Conservation (phyloP, 2,329 filamentous ascomycete species). For the Calonectria hongkongensis region DNA sequence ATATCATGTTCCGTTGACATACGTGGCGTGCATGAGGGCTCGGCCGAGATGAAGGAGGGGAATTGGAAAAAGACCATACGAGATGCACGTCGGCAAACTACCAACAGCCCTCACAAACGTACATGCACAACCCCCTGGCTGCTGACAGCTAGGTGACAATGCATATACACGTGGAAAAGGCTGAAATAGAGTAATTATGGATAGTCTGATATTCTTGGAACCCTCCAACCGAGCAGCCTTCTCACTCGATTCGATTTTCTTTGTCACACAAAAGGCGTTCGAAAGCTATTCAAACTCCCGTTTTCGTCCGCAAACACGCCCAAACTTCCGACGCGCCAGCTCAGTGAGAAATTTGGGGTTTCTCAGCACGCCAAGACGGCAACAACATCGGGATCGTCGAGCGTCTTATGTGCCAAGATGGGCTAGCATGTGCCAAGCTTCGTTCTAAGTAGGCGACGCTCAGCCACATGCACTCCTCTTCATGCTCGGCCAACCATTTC, state of each 20-base stretch:
- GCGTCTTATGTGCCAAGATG: slow-evolving; percentile 18
- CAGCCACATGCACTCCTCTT: slow-evolving; percentile 27
- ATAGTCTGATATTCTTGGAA: not conserved
- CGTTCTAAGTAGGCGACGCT: slow-evolving; percentile 27
- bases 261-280: not conserved
- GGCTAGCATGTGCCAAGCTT: slow-evolving; percentile 33
- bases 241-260: not conserved
- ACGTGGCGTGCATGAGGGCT: slow-evolving; percentile 18
- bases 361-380: slow-evolving; percentile 6
- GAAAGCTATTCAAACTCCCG: not conserved
- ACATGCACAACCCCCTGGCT: slow-evolving; percentile 11
- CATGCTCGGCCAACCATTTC: slow-evolving; percentile 13
- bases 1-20: slow-evolving; percentile 24
- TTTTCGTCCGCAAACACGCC: not conserved
- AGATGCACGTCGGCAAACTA: slow-evolving; percentile 15
- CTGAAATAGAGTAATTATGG: not conserved
- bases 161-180: slow-evolving; percentile 12
- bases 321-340: not conserved
- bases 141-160: slow-evolving; percentile 16
- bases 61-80: slow-evolving; percentile 1
- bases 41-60: not conserved
- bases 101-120: slow-evolving; percentile 30
- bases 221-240: not conserved
- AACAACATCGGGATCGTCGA: slow-evolving; percentile 11
- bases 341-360: slow-evolving; percentile 3